phyloP scores from a whole-genome alignment of 2,329 filamentous ascomycete species.

The Diaporthe eres region DNA sequence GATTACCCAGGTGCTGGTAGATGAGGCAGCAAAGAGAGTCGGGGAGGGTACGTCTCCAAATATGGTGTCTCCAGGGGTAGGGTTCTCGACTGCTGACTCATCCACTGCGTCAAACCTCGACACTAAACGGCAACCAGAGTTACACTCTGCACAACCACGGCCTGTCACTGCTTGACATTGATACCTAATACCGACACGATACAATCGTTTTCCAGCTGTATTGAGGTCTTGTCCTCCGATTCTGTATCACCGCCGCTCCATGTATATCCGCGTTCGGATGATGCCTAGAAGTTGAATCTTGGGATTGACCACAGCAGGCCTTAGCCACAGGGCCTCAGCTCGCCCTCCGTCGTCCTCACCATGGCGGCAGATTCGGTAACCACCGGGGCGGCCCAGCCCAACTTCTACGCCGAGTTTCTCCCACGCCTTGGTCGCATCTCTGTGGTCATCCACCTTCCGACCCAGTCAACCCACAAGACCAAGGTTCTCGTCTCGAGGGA shows the following conservation, averaged over 20 bases:
- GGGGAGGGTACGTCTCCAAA: neutral
- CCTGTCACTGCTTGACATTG: neutral
- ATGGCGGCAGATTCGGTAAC: slow-evolving; percentile 12
- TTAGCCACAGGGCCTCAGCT: neutral
- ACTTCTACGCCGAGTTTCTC: slow-evolving; percentile 75
- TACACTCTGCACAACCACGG: neutral
- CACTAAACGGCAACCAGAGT: neutral
- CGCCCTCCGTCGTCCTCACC: neutral
- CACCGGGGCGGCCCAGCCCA: neutral
- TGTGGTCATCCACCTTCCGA: slow-evolving; percentile 66
- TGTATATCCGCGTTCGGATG: neutral
- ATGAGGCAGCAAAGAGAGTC: no score
- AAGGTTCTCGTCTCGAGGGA: slow-evolving; percentile 59
- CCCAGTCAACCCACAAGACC: slow-evolving; percentile 59
- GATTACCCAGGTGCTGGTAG: no score
- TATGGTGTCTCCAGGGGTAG: neutral
- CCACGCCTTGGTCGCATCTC: slow-evolving; percentile 76
- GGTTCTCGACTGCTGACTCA: neutral
- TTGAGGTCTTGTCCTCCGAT: neutral
- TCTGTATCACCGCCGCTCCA: neutral
- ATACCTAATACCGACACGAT: no score
- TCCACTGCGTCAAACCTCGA: neutral
- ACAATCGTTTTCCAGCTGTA: neutral
- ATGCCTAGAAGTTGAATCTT: neutral
- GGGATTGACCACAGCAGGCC: neutral